Conservation (phyloP, 2,329 filamentous ascomycete genomes). For the Monosporascus sp. region DNA sequence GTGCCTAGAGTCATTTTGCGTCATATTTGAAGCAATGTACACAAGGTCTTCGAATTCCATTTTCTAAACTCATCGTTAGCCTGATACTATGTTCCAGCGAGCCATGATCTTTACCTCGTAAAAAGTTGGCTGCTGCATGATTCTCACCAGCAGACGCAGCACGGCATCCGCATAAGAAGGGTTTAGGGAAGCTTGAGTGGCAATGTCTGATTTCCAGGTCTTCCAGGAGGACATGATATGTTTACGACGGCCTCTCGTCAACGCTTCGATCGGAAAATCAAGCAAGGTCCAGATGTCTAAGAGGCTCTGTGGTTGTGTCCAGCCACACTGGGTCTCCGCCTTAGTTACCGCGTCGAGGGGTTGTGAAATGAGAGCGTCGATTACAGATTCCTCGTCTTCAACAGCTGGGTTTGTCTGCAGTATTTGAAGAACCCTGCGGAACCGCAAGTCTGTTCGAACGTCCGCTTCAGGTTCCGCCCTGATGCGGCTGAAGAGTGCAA, state of each 20-base stretch:
- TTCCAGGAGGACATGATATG: slow-evolving; percentile 27
- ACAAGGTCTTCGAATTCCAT: slow-evolving; percentile 25
- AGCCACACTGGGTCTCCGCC: slow-evolving; percentile 13
- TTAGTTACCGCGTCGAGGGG: slow-evolving; percentile 18
- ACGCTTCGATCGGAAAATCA: slow-evolving; percentile 21
- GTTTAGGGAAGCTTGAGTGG: slow-evolving; percentile 12
- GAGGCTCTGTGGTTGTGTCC: slow-evolving; percentile 18
- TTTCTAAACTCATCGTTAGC: slow-evolving; percentile 14
- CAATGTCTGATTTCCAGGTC: slow-evolving; percentile 17
- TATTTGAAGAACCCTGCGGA: slow-evolving; percentile 7
- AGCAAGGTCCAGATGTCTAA: slow-evolving; percentile 17
- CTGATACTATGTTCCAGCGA: not conserved
- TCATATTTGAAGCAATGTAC: slow-evolving; percentile 15
- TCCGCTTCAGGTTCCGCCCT: slow-evolving; percentile 5
- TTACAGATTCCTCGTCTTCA: slow-evolving; percentile 20
- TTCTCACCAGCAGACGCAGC: slow-evolving; percentile 20
- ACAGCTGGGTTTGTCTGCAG: slow-evolving; percentile 20
- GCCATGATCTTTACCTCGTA: slow-evolving; percentile 19
- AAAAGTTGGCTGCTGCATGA: slow-evolving; percentile 27
- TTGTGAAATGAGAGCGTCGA: slow-evolving; percentile 20
- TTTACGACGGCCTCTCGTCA: slow-evolving; percentile 25
- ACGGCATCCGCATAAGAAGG: slow-evolving; percentile 15
- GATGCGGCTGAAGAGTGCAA: slow-evolving; percentile 15
- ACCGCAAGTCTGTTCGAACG: slow-evolving; percentile 2
- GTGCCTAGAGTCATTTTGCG: slow-evolving; percentile 6